phyloP scores from a whole-genome alignment of 225 moss, liverwort and hornwort species.

The Pseudisothecium myosuroides region DNA sequence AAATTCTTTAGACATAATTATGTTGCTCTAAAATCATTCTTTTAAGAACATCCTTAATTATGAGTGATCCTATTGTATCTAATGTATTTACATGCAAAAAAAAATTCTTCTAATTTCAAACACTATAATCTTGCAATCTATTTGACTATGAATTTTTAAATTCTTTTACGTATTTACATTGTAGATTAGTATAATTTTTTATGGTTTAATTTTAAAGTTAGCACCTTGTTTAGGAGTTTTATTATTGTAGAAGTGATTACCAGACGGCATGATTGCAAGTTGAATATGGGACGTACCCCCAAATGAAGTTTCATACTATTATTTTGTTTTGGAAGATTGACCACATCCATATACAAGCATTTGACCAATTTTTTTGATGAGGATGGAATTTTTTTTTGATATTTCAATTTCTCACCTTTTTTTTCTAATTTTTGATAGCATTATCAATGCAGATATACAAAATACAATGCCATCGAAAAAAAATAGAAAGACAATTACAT shows the following conservation, averaged over 20 bases:
- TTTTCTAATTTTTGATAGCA: not conserved
- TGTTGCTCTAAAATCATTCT: not conserved
- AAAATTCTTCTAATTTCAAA: not conserved
- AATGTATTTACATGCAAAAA: not conserved
- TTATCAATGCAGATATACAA: not conserved
- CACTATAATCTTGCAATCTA: not conserved
- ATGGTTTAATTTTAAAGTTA: not conserved
- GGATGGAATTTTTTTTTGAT: not conserved
- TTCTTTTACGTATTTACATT: not conserved
- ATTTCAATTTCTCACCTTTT: too few relatives aligned
- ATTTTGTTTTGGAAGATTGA: not conserved
- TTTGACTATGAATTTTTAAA: not conserved
- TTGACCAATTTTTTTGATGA: not conserved
- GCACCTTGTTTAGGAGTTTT: too few relatives aligned
- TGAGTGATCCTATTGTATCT: not conserved
- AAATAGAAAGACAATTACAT: not conserved
- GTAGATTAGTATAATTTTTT: not conserved
- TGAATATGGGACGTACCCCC: accelerated
- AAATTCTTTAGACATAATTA: not conserved
- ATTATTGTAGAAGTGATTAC: too few relatives aligned
- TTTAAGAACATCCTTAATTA: not conserved
- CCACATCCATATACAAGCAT: not conserved
- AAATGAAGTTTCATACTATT: not conserved
- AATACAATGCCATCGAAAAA: not conserved
- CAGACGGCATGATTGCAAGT: too few relatives aligned